Base-by-base conservation (phyloP, 495 filamentous ascomycete species). In the Aspergillus ostianus region DNA sequence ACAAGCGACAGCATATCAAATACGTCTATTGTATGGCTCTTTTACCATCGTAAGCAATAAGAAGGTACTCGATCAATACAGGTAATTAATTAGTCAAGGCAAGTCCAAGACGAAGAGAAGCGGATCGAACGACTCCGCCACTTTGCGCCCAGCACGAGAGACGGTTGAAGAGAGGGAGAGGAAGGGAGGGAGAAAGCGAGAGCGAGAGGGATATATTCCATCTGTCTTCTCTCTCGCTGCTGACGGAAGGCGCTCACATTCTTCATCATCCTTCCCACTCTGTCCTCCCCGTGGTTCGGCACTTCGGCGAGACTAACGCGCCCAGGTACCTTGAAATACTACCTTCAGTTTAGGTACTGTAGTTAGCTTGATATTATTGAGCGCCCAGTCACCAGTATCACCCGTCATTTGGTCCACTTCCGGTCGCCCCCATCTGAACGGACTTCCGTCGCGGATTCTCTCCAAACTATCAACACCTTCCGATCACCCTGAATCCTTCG, bases 381-480 rank as follows among this genome's bases (percentile, higher is more conserved):
- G 18, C 18, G 20, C 19, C 36, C 17, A 20, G 46, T 32, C 30
- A 26, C 23, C 23, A 26, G 23, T 45, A 10, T 20, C 44, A 57
- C 47, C 20, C 27, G 32, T 57, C 49, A 47, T 57, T 57, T 66
- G 72, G 69, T 67, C 74, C 74, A 77, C 74, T 64, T 64, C 66
- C 64, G 65, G 67, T 57, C 62, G 62, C 55, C 63, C 64, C 67
- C 64, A 58, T 62, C 71, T 66, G 64, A 67, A 63, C 65, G 68
- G 68, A 60, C 61, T 56, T 47, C 59, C 50, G 26, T 54, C 58
- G 36, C 36, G 36, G 1, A 41, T 15, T 41, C 36, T 41, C 60
- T 68, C 52, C 58, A 47, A 53, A 53, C 48, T 49, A 65, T 55
- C 53, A 61, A 62, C 67, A 55, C 18, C 57, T 61, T 65, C 60